Conservation (phyloP, 2,329 filamentous ascomycete species). For the Beauveria asiatica region DNA sequence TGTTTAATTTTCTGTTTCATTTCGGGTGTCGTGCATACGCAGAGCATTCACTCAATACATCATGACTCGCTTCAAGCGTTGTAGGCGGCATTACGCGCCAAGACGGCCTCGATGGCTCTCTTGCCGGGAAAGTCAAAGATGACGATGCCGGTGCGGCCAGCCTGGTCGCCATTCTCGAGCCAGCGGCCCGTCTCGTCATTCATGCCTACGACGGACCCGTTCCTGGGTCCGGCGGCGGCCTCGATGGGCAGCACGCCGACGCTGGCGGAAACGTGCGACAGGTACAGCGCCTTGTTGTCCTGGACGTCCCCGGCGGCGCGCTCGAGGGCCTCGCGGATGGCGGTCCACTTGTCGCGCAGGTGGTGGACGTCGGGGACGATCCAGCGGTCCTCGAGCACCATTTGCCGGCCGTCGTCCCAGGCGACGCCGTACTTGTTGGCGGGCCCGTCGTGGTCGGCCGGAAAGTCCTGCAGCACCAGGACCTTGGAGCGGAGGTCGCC, state of each 20-base stretch:
- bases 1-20: not conserved
- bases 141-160: constrained; percentile 33
- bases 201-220: constrained; percentile 35
- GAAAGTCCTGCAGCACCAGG: constrained; percentile 41
- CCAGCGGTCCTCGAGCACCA: constrained; percentile 40
- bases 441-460: constrained; percentile 15
- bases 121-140: constrained; percentile 42
- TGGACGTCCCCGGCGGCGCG: constrained; percentile 24
- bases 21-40: not conserved
- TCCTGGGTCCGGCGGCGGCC: constrained; percentile 38
- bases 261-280: constrained; percentile 39
- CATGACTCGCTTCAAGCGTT: not conserved
- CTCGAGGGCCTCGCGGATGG: constrained; percentile 32
- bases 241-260: constrained; percentile 41
- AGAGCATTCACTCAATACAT: not conserved
- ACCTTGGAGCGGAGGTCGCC: constrained; percentile 37
- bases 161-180: constrained; percentile 23
- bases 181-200: constrained; percentile 41
- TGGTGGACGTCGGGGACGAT: constrained; percentile 33
- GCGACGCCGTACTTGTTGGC: constrained; percentile 31
- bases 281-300: constrained; percentile 31
- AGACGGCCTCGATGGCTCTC: constrained; percentile 32
- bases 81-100: constrained; percentile 31
- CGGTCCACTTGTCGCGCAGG: constrained; percentile 39
- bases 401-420: constrained; percentile 35